A percentile compares a stretch with the other conserved stretches of the same genome.
Conservation (phyloP, 306 rosid species). For the Vigna unguiculata region DNA sequence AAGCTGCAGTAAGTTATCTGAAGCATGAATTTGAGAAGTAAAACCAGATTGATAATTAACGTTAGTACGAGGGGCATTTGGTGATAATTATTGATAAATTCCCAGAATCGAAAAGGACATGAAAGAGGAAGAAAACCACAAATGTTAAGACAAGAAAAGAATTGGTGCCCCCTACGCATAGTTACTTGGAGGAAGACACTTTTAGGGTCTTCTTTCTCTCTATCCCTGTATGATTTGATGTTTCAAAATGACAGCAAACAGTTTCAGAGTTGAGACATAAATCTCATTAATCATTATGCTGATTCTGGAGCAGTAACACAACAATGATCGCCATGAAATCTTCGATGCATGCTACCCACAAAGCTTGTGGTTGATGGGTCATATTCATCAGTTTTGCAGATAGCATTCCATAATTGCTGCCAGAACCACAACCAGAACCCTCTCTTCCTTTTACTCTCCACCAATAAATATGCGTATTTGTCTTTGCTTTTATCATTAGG, state of each 20-base stretch:
- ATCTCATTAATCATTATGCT: conserved; percentile 35
- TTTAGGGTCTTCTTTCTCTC: conserved; percentile 43
- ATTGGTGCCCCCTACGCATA: conserved; percentile 35
- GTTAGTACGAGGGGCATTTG: conserved; percentile 7
- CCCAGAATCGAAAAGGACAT: conserved; percentile 15
- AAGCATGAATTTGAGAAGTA: no score
- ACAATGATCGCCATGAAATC: conserved; percentile 30
- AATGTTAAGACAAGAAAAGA: conserved; percentile 37
- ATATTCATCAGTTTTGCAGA: neutral
- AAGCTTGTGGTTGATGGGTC: neutral
- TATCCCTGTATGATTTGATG: conserved; percentile 48
- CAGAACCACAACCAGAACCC: conserved; percentile 25
- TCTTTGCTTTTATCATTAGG: no score
- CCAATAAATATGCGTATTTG: neutral
- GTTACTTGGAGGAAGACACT: conserved; percentile 30
- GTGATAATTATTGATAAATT: conserved; percentile 9
- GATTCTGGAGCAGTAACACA: conserved; percentile 29
- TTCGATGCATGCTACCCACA: conserved; percentile 14
- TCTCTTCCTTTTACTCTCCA: conserved; percentile 3
- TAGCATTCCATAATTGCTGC: conserved; percentile 7
- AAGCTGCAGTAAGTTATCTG: no score
- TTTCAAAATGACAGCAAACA: conserved; percentile 21
- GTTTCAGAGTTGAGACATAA: conserved; percentile 28
- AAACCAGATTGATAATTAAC: no score
- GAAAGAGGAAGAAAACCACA: conserved; percentile 42